Percentiles rank a stretch among this genome's conserved stretches.
Conservation (phyloP, 106 monocot genomes). For the Phalaenopsis aphrodite region DNA sequence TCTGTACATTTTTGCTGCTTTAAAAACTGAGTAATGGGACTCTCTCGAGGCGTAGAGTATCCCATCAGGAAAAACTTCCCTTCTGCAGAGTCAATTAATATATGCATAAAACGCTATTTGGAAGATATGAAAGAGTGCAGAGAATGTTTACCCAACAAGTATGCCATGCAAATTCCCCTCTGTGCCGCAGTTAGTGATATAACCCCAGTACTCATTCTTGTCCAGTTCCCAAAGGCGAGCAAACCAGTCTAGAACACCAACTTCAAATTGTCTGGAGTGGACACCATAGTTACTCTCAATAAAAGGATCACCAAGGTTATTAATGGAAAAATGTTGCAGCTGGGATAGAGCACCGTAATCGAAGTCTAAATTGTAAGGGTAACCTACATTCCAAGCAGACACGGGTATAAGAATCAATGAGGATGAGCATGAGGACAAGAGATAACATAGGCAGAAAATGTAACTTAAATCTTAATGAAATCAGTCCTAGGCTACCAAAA, state of each 20-base stretch:
- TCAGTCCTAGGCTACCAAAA: no score
- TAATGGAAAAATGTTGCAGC: slow-evolving; percentile 83
- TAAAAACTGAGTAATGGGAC: slow-evolving; percentile 47
- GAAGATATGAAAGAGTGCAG: background rate
- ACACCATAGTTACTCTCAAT: slow-evolving; percentile 88
- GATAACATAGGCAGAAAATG: background rate
- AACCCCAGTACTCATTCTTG: slow-evolving; percentile 84
- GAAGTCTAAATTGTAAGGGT: slow-evolving; percentile 84
- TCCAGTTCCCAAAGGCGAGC: slow-evolving; percentile 86
- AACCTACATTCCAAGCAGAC: slow-evolving; percentile 36
- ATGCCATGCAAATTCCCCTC: slow-evolving; percentile 90
- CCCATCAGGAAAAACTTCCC: slow-evolving; percentile 48
- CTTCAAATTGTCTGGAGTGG: slow-evolving; percentile 84
- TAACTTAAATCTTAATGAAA: background rate
- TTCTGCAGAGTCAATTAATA: slow-evolving; percentile 15
- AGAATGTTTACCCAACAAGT: slow-evolving; percentile 56
- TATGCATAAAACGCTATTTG: background rate
- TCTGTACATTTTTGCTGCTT: slow-evolving; percentile 50
- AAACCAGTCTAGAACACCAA: slow-evolving; percentile 81
- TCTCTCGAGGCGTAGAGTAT: slow-evolving; percentile 46
- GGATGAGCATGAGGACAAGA: background rate
- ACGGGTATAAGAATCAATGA: background rate
- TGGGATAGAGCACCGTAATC: slow-evolving; percentile 68
- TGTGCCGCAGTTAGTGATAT: slow-evolving; percentile 85
- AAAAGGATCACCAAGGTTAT: slow-evolving; percentile 89